phyloP scores from a whole-genome alignment of 495 filamentous ascomycete species.

The Extremus antarcticus region DNA sequence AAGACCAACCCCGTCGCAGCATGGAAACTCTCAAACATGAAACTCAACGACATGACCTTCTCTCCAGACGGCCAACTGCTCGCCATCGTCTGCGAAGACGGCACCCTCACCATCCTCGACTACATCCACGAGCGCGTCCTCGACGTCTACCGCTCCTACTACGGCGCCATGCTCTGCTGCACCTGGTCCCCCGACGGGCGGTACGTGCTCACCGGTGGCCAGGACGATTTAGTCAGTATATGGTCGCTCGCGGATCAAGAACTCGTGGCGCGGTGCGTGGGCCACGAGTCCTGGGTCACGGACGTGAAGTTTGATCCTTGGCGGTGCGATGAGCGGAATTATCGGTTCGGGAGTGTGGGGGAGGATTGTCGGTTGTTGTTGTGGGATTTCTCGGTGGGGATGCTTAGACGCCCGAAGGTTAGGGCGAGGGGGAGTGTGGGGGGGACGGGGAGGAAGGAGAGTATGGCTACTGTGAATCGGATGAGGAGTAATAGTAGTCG shows the following conservation, averaged over 20 bases:
- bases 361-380: constrained; percentile 82
- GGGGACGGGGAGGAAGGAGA: constrained; percentile 6
- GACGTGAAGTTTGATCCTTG: constrained; percentile 89
- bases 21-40: constrained; percentile 84
- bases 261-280: constrained; percentile 84
- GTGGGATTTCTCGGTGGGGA: constrained; percentile 96
- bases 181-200: constrained; percentile 97
- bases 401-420: constrained; percentile 74
- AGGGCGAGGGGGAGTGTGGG: constrained; percentile 45
- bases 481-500: constrained; percentile 57
- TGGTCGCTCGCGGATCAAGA: constrained; percentile 77
- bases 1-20: constrained; percentile 82
- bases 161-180: constrained; percentile 81
- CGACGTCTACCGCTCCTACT: constrained; percentile 81
- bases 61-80: constrained; percentile 76
- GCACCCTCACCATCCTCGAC: constrained; percentile 77
- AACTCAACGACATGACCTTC: constrained; percentile 80
- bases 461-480: constrained; percentile 36
- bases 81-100: constrained; percentile 89
- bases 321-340: constrained; percentile 89
- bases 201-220: constrained; percentile 89
- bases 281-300: constrained; percentile 92
- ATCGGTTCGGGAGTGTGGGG: constrained; percentile 89
- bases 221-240: constrained; percentile 89
- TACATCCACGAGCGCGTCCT: constrained; percentile 79